Evolutionary conservation across 768 basidiomycete genomes (phyloP).

Genomic region (Tulasnella sp.): DNA sequence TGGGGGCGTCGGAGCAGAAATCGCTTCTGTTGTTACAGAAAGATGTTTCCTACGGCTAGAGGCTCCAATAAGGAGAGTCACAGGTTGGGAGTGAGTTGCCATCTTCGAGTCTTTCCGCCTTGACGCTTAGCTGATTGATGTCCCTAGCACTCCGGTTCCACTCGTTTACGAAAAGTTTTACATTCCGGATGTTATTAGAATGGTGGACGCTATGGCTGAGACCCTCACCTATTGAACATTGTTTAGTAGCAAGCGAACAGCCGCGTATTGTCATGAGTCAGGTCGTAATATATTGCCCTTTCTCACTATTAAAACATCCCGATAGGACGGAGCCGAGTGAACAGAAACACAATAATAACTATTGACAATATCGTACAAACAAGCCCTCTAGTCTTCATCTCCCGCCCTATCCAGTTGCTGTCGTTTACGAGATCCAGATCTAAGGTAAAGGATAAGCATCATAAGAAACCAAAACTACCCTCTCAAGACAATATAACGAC

Average conservation of each 20-base stretch:
- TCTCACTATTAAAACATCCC: too few relatives aligned
- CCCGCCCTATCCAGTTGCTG: conserved; percentile 52
- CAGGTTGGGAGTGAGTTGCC: conserved; percentile 83
- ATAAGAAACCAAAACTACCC: background rate
- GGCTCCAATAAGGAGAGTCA: conserved; percentile 74
- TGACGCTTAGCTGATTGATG: conserved; percentile 1
- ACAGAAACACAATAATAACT: background rate
- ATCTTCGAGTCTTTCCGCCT: background rate
- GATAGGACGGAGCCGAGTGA: background rate
- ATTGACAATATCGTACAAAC: background rate
- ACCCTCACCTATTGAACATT: conserved; percentile 46
- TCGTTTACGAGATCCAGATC: conserved; percentile 50
- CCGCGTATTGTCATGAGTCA: too few relatives aligned
- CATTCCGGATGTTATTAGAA: conserved; percentile 73
- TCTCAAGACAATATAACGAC: conserved; percentile 13
- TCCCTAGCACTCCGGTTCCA: conserved; percentile 57
- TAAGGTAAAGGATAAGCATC: conserved; percentile 20
- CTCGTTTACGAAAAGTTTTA: conserved; percentile 86
- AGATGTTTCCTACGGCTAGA: conserved; percentile 77
- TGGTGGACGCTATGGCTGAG: conserved; percentile 73
- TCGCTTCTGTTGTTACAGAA: conserved; percentile 82
- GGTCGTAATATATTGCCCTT: too few relatives aligned
- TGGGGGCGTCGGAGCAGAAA: conserved; percentile 80
- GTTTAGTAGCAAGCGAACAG: background rate
- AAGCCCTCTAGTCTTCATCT: conserved; percentile 5